Evolutionary conservation across 1,139 yeast genomes (phyloP), one percentile per base, ranked within the genome.

Genomic region (Tardiomyces depauwii): DNA sequence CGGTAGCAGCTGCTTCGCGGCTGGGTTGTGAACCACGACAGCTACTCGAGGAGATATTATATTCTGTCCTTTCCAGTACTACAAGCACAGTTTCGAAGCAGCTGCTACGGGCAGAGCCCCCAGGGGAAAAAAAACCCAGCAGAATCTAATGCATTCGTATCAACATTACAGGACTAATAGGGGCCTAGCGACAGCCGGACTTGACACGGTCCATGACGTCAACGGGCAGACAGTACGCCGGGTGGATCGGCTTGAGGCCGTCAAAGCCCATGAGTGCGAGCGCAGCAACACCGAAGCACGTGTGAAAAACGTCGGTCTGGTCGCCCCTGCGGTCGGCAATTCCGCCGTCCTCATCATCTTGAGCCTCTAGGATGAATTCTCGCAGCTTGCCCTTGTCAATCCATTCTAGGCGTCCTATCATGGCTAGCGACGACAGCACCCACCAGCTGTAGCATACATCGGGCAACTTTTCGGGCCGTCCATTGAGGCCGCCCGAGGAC

Each of bases 391-490:
- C 71, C 40, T 71, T 71, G 57, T 87, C 82, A 18, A 93, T 82
- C 89, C 95, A 88, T 51, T 82, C 76, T 23, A 78, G 62, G 51
- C 74, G 77, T 0, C 68, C 76, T 23, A 91, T 68, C 45, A 89
- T 82, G 0, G 85, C 76, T 44, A 91, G 66, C 1, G 91, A 76
- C 1, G 95, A 82, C 40, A 89, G 64, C 6, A 88, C 96, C 98
- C 98, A 91, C 97, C 97, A 93, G 59, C 93, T 81, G 61, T 91
- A 91, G 62, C 99, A 91, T 14, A 86, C 96, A 63, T 91, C 99
- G 0, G 97, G 96, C 23, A 89, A 68, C 62, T 91, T 91, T 53
- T 93, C 96, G 0, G 98, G 98, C 44, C 99, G 75, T 0, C 99
- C 99, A 60, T 91, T 91, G 46, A 91, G 71, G 0, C 99, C 99